phyloP scores from a whole-genome alignment of 2,329 filamentous ascomycete species.

The Diaporthe sp. region DNA sequence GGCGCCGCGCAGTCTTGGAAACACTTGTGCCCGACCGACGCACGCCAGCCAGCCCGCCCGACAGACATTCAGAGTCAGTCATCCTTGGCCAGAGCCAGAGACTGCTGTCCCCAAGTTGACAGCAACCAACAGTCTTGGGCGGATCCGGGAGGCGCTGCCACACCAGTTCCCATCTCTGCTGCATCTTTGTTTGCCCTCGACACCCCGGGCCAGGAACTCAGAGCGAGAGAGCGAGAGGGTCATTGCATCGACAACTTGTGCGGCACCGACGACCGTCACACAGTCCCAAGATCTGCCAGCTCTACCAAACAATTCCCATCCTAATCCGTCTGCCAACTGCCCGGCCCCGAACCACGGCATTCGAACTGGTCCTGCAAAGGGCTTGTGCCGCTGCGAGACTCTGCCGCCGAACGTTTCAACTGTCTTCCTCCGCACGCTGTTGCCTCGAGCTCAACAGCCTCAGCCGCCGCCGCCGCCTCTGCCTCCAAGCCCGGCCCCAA shows the following conservation, averaged over 20 bases:
- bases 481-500: conserved; percentile 1
- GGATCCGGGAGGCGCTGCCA: neutral
- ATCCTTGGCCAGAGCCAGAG: conserved; percentile 13
- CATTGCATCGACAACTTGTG: conserved; percentile 30
- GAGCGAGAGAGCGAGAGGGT: neutral
- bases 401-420: conserved; percentile 25
- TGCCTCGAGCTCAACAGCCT: conserved; percentile 13
- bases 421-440: conserved; percentile 14
- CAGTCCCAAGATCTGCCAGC: conserved; percentile 35
- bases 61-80: conserved; percentile 17
- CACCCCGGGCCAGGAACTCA: neutral
- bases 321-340: conserved; percentile 21
- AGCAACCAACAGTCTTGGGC: neutral
- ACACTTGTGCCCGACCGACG: conserved; percentile 34
- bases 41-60: conserved; percentile 19
- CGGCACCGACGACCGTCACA: conserved; percentile 33
- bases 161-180: neutral
- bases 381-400: conserved; percentile 31
- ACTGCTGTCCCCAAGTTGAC: conserved; percentile 8
- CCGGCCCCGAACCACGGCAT: conserved; percentile 2
- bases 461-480: neutral
- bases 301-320: conserved; percentile 23
- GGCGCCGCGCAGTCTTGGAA: conserved; percentile 21
- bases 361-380: conserved; percentile 10
- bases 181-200: conserved; percentile 23